Evolutionary conservation across 768 basidiomycete species (phyloP).

Genomic region (Nidula microcarpa): DNA sequence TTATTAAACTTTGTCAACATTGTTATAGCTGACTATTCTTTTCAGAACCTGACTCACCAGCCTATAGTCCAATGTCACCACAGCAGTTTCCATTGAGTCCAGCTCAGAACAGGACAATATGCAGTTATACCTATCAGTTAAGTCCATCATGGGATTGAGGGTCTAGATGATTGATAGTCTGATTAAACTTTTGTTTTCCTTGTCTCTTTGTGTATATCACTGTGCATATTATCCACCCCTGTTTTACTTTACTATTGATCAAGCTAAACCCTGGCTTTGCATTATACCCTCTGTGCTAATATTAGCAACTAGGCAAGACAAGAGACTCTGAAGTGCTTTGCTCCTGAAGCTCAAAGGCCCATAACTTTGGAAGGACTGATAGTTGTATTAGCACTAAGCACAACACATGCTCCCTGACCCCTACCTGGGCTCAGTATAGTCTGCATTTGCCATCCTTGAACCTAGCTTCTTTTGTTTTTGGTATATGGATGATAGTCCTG

Average conservation of each 20-base stretch:
- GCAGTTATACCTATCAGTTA: constrained; percentile 42
- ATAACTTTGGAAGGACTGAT: too few relatives aligned
- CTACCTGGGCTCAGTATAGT: too few relatives aligned
- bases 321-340: too few relatives aligned
- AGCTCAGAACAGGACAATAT: constrained; percentile 47
- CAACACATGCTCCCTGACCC: too few relatives aligned
- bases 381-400: too few relatives aligned
- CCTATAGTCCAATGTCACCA: constrained; percentile 85
- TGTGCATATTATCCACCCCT: constrained; percentile 20
- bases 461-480: too few relatives aligned
- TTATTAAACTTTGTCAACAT: not conserved
- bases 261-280: not conserved
- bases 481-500: too few relatives aligned
- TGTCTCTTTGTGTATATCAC: constrained; percentile 3
- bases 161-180: constrained; percentile 4
- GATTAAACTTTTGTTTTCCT: constrained; percentile 3
- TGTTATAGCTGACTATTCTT: constrained; percentile 11
- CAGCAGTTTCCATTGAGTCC: constrained; percentile 81
- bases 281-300: not conserved
- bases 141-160: constrained; percentile 52
- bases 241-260: constrained; percentile 4
- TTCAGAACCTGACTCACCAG: constrained; percentile 78
- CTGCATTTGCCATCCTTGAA: too few relatives aligned
- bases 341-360: too few relatives aligned
- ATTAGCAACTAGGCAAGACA: too few relatives aligned